Conservation (phyloP, 1,284 basidiomycete genomes). For the Ganoderma meredithae region DNA sequence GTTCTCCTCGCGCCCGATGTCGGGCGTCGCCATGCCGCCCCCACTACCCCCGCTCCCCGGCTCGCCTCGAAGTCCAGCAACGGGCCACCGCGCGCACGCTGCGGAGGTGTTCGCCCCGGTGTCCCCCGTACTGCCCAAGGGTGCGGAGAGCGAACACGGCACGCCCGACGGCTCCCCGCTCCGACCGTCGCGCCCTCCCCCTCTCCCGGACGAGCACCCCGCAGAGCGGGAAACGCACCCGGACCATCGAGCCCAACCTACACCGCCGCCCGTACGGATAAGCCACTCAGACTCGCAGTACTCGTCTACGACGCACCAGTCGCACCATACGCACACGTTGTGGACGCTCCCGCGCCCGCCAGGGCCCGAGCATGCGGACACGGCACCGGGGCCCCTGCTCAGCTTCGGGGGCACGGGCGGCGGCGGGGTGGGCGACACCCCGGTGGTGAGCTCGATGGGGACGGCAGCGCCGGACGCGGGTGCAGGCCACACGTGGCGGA, state of each 20-base stretch:
- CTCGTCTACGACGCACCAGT: background rate
- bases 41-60: slow-evolving; percentile 36
- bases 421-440: slow-evolving; percentile 32
- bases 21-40: slow-evolving; percentile 24
- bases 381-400: background rate
- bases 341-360: background rate
- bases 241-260: background rate
- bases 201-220: background rate
- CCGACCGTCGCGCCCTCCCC: background rate
- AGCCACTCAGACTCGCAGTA: slow-evolving; percentile 1
- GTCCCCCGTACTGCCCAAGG: background rate
- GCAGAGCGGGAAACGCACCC: background rate
- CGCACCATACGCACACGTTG: background rate
- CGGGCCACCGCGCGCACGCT: background rate
- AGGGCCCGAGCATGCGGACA: background rate
- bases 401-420: slow-evolving; percentile 22
- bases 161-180: background rate
- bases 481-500: slow-evolving; percentile 42
- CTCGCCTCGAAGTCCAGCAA: slow-evolving; percentile 22
- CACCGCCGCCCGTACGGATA: background rate
- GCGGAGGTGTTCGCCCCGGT: background rate
- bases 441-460: slow-evolving; percentile 12
- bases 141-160: background rate
- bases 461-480: slow-evolving; percentile 2
- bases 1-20: slow-evolving; percentile 26